Base-by-base conservation (phyloP, 2,329 filamentous ascomycete genomes). In the Fusarium sp. region DNA sequence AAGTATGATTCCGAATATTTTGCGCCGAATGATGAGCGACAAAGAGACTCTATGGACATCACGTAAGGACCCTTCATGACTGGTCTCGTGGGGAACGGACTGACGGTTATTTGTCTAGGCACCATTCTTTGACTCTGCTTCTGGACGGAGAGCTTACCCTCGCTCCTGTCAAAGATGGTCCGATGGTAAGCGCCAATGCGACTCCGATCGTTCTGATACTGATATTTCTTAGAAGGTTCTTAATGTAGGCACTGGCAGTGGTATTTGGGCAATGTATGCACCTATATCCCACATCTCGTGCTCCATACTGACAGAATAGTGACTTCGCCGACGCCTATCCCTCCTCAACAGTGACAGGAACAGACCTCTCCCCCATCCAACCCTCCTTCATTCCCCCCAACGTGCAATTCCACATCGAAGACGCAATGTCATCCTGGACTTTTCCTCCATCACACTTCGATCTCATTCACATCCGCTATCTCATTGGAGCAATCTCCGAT, bases 1-100 rank as follows among this genome's bases (percentile, higher is more conserved):
- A 43, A 28, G 3, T 48, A 60, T 9, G 27, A 60, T 5, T 40
- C 30, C 0, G 41, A 46, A 2, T 60, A 60, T 2, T 59, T 62
- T 7, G 53, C 63, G 0, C 63, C 63, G 0, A 66, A 66, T 1
- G 63, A 66, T 8, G 63, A 60, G 7, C 55, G 59, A 4, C 63
- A 66, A 6, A 66, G 34, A 16, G 55, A 66, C 2, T 66, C 61
- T 0, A 66, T 66, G n/a, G 63, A 66, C 4, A 66, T 66, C 5
- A 59, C 63, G 63, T 66, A 47, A 13, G 55, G 21, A 7, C 12
- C 13, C 6, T 30, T 30, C 21, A 30, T 30, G 3, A 14, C 12
- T 30, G 28, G 5, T 30, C 28, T 13, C 28, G 28, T 30, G 1
- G 28, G 28, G 28, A 7, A 3, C 7, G 12, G 1, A 13, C 28